Percentiles rank a stretch among this genome's conserved stretches.
These are phyloP conservation scores for Phytophthora pisi DNA, from an alignment of 352 stramenopile genomes.

Conservation along the genomic window DNA sequence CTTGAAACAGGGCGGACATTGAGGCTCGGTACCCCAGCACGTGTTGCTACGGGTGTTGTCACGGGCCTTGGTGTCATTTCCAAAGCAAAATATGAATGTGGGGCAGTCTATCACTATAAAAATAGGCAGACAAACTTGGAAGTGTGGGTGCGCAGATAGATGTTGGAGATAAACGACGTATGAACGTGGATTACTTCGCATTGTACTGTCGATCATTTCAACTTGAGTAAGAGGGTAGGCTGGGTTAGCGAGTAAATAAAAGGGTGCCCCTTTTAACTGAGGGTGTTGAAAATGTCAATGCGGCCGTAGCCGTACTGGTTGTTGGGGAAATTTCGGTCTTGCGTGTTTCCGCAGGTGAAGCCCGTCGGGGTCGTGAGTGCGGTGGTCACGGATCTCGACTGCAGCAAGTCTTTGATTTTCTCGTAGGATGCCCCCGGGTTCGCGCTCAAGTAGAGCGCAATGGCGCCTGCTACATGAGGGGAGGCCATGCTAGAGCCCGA, in stretches of 20 bases:
- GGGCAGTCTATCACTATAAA: neutral
- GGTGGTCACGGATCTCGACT: conserved; percentile 33
- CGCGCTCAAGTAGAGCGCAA: conserved; percentile 58
- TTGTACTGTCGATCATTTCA: neutral
- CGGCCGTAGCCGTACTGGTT: conserved; percentile 63
- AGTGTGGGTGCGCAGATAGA: neutral
- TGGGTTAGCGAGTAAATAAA: neutral
- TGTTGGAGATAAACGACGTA: neutral
- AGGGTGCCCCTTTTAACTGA: conserved; percentile 19
- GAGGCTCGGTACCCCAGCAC: conserved; percentile 1
- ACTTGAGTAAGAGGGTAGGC: neutral
- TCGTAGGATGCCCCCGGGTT: conserved; percentile 47
- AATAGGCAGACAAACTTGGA: conserved; percentile 1
- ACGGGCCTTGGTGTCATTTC: conserved; percentile 18
- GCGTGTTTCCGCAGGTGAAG: conserved; percentile 43
- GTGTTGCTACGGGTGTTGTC: conserved; percentile 18
- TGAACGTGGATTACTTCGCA: neutral
- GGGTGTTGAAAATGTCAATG: conserved; percentile 44
- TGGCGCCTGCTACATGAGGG: conserved; percentile 61
- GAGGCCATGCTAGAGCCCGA: conserved; percentile 72
- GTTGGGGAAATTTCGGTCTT: conserved; percentile 58
- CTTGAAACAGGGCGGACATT: conserved; percentile 10
- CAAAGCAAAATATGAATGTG: neutral
- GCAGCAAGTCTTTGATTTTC: conserved; percentile 46
- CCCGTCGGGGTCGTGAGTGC: conserved; percentile 38